phyloP scores from a whole-genome alignment of 164 flowering plant species.

The Tetracentron sinense region DNA sequence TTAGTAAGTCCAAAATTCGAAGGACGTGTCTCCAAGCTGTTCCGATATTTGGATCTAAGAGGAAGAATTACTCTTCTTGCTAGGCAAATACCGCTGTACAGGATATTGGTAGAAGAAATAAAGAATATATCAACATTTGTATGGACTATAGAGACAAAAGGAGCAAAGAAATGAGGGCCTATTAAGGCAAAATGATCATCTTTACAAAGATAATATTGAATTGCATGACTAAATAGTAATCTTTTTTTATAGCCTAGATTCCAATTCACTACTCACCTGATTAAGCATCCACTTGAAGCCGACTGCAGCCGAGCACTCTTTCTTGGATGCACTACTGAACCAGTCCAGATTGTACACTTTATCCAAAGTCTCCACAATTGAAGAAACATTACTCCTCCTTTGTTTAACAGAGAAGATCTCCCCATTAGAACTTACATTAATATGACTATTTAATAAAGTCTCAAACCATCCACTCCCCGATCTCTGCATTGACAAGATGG shows the following conservation, averaged over 20 bases:
- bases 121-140: neutral
- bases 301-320: constrained; percentile 54
- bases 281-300: constrained; percentile 69
- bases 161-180: neutral
- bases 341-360: constrained; percentile 48
- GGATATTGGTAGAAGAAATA: no score
- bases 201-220: no score
- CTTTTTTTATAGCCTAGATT: no score
- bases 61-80: no score
- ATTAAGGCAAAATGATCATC: neutral
- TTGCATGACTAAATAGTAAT: no score
- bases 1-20: no score
- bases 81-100: no score
- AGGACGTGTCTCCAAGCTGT: no score
- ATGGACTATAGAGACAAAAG: no score
- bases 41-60: no score
- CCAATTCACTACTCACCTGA: constrained; percentile 29
- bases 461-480: constrained; percentile 67
- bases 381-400: constrained; percentile 38
- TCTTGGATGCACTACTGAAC: constrained; percentile 51
- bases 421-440: constrained; percentile 51
- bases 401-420: constrained; percentile 38
- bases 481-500: constrained; percentile 54
- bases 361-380: constrained; percentile 38
- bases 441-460: constrained; percentile 50